Percentiles rank a stretch among this genome's conserved stretches.
phyloP scores from a whole-genome alignment of 805 yeast genomes.

The Zygotorulaspora sp. region DNA sequence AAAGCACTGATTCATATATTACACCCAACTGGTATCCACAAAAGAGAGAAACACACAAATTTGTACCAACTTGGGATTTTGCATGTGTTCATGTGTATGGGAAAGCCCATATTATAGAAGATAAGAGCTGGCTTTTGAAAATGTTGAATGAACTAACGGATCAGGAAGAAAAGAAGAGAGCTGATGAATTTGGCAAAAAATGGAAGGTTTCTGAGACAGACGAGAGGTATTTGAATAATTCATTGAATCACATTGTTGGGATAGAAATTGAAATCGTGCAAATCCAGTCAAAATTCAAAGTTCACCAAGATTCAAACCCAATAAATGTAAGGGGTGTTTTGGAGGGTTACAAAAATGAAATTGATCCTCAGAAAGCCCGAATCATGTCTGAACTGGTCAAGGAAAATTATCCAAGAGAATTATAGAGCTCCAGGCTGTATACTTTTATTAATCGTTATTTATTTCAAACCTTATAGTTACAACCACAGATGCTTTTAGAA shows the following conservation, averaged over 20 bases:
- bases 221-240: conserved; percentile 39
- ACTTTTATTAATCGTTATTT: too few species aligned
- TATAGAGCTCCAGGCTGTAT: too few species aligned
- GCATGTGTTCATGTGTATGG: conserved; percentile 50
- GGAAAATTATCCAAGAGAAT: conserved; percentile 14
- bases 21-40: conserved; percentile 57
- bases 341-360: conserved; percentile 42
- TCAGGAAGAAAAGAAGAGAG: conserved; percentile 41
- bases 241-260: conserved; percentile 52
- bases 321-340: conserved; percentile 51
- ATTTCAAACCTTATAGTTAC: too few species aligned
- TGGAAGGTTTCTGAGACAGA: conserved; percentile 63
- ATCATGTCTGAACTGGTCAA: not conserved
- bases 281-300: conserved; percentile 52
- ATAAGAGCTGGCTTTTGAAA: conserved; percentile 41
- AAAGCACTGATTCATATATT: conserved; percentile 48
- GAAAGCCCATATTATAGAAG: conserved; percentile 42
- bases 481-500: too few species aligned
- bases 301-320: conserved; percentile 46
- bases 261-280: conserved; percentile 47
- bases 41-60: conserved; percentile 52
- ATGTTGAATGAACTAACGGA: conserved; percentile 44
- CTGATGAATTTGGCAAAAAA: conserved; percentile 25
- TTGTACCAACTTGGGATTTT: conserved; percentile 52
- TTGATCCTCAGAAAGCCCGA: not conserved